These are phyloP conservation scores for Basidioascus undulatus DNA, from an alignment of 768 basidiomycete species.

Conservation along the genomic window DNA sequence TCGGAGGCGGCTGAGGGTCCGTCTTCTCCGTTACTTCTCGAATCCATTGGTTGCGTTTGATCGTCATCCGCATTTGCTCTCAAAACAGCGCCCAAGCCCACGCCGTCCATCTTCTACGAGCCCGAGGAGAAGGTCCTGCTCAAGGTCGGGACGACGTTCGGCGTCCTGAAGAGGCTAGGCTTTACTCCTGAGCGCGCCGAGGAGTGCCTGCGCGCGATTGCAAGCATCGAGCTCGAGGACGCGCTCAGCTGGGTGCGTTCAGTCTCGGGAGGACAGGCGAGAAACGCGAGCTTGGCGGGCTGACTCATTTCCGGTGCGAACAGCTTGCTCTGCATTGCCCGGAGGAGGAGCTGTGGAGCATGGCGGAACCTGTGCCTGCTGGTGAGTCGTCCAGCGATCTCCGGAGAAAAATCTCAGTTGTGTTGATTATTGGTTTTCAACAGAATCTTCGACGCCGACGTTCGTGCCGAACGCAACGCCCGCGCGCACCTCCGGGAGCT, in stretches of 20 bases:
- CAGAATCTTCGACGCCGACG: too few species aligned
- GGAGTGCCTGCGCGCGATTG: constrained; percentile 41
- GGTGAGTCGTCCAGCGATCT: not conserved
- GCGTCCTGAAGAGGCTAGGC: constrained; percentile 51
- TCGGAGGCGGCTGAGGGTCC: constrained; percentile 7
- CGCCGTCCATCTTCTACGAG: constrained; percentile 20
- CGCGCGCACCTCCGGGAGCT: too few species aligned
- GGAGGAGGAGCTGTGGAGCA: constrained; percentile 13
- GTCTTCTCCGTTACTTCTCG: not conserved
- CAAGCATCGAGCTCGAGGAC: constrained; percentile 55
- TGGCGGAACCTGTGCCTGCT: not conserved
- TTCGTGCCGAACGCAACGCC: too few species aligned
- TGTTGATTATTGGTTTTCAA: too few species aligned
- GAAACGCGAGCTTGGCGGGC: too few species aligned
- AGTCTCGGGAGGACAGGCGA: too few species aligned
- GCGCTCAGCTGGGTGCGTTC: constrained; percentile 66
- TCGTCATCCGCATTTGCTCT: not conserved
- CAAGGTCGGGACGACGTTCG: constrained; percentile 55
- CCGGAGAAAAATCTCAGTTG: too few species aligned
- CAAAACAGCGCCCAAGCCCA: not conserved
- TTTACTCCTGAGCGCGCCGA: constrained; percentile 43
- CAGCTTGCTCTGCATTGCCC: constrained; percentile 10
- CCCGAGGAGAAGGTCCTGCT: constrained; percentile 44
- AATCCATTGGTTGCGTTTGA: not conserved
- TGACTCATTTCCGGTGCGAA: too few species aligned